Evolutionary conservation across 345 rosid genomes (phyloP).

Genomic region (Clausena lansium): DNA sequence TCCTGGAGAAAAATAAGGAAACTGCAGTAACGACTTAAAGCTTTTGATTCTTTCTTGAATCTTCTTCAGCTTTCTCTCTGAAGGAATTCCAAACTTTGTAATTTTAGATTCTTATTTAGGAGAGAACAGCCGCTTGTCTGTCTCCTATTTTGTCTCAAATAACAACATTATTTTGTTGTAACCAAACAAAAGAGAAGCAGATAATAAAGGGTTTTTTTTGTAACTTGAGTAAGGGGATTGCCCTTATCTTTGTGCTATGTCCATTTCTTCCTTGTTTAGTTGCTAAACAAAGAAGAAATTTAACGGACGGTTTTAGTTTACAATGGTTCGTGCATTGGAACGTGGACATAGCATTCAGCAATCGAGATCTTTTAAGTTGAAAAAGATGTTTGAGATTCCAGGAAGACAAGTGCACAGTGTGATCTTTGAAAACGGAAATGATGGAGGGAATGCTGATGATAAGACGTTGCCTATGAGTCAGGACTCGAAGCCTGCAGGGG

Average conservation of each 20-base stretch:
- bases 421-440: slow-evolving; percentile 9
- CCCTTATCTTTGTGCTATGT: not conserved
- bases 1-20: not conserved
- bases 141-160: not conserved
- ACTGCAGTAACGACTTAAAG: slow-evolving; percentile 5
- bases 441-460: slow-evolving; percentile 1
- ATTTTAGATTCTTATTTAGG: not conserved
- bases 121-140: not conserved
- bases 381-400: slow-evolving; percentile 46
- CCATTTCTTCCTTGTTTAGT: slow-evolving; percentile 15
- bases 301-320: not conserved
- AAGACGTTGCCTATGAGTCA: not conserved
- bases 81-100: not conserved
- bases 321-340: slow-evolving; percentile 65
- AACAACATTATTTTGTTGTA: not conserved
- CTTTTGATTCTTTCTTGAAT: not conserved
- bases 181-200: slow-evolving; percentile 16
- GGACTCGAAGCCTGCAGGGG: not conserved
- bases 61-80: too few relatives aligned
- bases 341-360: slow-evolving; percentile 47
- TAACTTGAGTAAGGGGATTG: slow-evolving; percentile 3
- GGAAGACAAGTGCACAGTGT: slow-evolving; percentile 26
- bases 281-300: slow-evolving; percentile 12
- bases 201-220: not conserved
- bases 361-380: slow-evolving; percentile 46